Evolutionary conservation across 2,329 filamentous ascomycete species (phyloP).

Genomic region (Hirsutella thompsonii): DNA sequence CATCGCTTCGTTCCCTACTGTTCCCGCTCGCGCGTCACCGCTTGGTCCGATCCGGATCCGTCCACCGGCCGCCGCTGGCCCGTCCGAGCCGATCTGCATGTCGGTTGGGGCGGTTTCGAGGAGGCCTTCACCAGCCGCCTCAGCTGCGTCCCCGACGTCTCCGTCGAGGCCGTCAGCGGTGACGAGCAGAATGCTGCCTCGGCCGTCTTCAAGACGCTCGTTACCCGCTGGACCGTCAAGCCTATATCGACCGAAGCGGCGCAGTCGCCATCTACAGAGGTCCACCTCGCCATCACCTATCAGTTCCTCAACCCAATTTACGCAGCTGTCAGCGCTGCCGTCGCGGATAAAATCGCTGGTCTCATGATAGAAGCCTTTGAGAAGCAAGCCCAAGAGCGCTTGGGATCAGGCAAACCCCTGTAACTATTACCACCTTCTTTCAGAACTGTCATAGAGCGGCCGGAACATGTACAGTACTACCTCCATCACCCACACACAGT

Average conservation of each 20-base stretch:
- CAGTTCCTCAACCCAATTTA: conserved; percentile 85
- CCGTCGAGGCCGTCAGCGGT: conserved; percentile 70
- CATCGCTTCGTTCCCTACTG: conserved; percentile 86
- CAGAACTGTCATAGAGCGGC: background rate
- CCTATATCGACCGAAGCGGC: conserved; percentile 18
- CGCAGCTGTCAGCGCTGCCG: conserved; percentile 64
- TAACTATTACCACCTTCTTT: background rate
- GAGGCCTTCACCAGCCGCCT: conserved; percentile 75
- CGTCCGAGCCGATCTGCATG: conserved; percentile 61
- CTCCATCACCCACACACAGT: background rate
- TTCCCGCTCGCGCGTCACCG: conserved; percentile 61
- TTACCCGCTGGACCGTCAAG: conserved; percentile 56
- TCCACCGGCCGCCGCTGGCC: conserved; percentile 46
- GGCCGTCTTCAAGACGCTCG: conserved; percentile 52
- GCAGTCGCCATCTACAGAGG: conserved; percentile 41
- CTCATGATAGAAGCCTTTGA: conserved; percentile 94
- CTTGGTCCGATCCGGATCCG: conserved; percentile 46
- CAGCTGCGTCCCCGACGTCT: conserved; percentile 57
- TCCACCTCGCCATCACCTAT: conserved; percentile 66
- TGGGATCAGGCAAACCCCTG: conserved; percentile 4
- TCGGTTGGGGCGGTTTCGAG: conserved; percentile 74
- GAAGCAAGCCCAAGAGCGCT: conserved; percentile 49
- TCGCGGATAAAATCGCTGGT: conserved; percentile 72
- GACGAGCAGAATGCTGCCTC: conserved; percentile 29
- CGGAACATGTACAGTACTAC: background rate